Conservation (phyloP, 148 eudicot genomes). For the Suaeda aralocaspica region DNA sequence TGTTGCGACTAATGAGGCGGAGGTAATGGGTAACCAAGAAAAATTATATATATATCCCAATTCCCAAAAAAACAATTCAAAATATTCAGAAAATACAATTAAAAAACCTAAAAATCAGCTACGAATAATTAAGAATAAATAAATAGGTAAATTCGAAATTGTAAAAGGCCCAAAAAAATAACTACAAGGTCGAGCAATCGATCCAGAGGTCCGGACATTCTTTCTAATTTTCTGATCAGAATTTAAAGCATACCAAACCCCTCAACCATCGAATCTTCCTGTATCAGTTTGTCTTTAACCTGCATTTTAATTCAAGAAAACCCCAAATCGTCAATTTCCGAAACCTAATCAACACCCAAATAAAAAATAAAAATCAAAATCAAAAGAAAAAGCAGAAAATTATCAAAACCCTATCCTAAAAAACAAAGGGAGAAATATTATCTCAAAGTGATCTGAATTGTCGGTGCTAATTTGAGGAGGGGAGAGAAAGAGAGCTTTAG, state of each 20-base stretch:
- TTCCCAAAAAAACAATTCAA: no score
- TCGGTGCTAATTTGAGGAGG: conserved; percentile 15
- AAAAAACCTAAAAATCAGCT: conserved; percentile 6
- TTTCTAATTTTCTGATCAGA: background rate
- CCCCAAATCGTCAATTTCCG: conserved; percentile 21
- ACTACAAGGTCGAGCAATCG: conserved; percentile 98
- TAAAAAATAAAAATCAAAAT: background rate
- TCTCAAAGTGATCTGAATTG: conserved; percentile 19
- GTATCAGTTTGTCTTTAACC: conserved; percentile 21
- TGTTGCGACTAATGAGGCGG: no score
- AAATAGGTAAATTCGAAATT: no score
- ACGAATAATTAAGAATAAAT: background rate
- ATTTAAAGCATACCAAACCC: conserved; percentile 14
- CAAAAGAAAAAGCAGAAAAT: background rate
- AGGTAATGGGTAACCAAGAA: no score
- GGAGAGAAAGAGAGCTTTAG: background rate
- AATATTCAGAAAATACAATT: background rate
- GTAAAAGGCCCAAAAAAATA: background rate
- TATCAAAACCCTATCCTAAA: conserved; percentile 13
- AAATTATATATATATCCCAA: no score
- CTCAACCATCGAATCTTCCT: conserved; percentile 6
- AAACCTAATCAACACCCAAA: background rate
- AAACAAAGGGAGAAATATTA: background rate
- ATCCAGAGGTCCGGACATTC: conserved; percentile 90
- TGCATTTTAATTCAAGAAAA: conserved; percentile 19